Conservation (phyloP, 2,329 filamentous ascomycete species). For the Epicoccum nigrum region DNA sequence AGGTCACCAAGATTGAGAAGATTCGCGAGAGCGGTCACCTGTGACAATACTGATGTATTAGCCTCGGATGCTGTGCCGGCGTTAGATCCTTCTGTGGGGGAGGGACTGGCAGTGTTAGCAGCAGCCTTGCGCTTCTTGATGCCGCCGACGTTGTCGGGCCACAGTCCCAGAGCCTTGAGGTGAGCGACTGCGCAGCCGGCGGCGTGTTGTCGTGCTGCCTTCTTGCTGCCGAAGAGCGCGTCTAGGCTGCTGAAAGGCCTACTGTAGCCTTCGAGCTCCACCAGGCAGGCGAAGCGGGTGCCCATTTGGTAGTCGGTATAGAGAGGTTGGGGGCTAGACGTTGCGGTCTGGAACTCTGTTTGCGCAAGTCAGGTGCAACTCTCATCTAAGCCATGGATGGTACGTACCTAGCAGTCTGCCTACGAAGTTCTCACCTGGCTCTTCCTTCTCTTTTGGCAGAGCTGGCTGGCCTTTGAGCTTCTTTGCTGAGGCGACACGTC, state of each 20-base stretch:
- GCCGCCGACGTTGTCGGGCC: conserved; percentile 37
- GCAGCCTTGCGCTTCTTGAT: conserved; percentile 40
- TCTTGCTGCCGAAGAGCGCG: conserved; percentile 47
- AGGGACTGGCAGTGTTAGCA: neutral
- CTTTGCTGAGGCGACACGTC: conserved; percentile 27
- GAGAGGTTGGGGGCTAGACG: conserved; percentile 33
- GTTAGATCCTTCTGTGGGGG: neutral
- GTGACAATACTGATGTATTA: too few species aligned
- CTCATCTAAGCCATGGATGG: too few species aligned
- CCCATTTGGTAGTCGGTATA: conserved; percentile 48
- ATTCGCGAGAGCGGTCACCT: conserved; percentile 27
- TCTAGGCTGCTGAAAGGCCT: conserved; percentile 45
- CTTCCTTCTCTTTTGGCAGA: conserved; percentile 7
- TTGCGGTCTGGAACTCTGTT: conserved; percentile 42
- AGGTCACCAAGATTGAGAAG: conserved; percentile 32
- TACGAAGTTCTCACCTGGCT: conserved; percentile 38
- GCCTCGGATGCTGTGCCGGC: too few species aligned
- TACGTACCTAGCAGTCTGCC: conserved; percentile 48
- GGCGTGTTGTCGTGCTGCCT: conserved; percentile 50
- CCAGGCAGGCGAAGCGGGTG: conserved; percentile 39
- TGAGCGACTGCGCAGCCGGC: conserved; percentile 51
- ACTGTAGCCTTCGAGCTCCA: conserved; percentile 32
- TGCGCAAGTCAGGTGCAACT: neutral
- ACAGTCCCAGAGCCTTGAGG: conserved; percentile 45
- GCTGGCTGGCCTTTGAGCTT: conserved; percentile 22